Conservation (phyloP, 257 asterid genomes). For the Scutellaria minor region DNA sequence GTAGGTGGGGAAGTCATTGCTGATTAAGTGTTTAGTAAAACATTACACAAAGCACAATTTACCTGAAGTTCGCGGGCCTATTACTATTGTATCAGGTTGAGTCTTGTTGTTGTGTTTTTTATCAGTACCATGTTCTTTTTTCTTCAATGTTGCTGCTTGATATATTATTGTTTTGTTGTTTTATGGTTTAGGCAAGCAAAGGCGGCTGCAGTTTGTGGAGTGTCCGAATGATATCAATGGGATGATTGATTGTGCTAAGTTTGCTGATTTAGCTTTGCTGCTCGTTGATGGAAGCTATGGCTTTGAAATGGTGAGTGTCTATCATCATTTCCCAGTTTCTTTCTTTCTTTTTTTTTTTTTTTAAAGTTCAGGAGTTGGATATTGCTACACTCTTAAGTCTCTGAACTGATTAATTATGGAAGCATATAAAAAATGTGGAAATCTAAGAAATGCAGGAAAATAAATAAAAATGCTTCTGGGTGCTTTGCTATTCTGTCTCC, state of each 20-base stretch:
- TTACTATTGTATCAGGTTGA: slow-evolving; percentile 94
- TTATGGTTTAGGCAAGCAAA: slow-evolving; percentile 73
- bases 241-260: slow-evolving; percentile 97
- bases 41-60: slow-evolving; percentile 92
- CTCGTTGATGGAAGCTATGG: slow-evolving; percentile 99
- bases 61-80: slow-evolving; percentile 95
- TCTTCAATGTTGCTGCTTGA: neutral
- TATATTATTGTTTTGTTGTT: slow-evolving; percentile 26
- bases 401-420: slow-evolving; percentile 8
- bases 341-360: neutral
- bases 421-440: neutral
- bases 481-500: neutral
- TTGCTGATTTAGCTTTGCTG: slow-evolving; percentile 93
- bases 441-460: neutral
- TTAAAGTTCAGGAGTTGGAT: neutral
- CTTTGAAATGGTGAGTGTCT: slow-evolving; percentile 87
- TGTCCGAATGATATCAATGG: slow-evolving; percentile 98
- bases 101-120: slow-evolving; percentile 12
- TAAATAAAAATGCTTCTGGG: slow-evolving; percentile 5
- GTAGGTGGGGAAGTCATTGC: slow-evolving; percentile 93
- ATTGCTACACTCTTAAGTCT: slow-evolving; percentile 11
- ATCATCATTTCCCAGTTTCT: neutral
- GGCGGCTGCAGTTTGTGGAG: slow-evolving; percentile 95
- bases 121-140: neutral
- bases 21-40: slow-evolving; percentile 81